These are phyloP conservation scores for Hanseniaspora meyeri DNA, from an alignment of 805 yeast species.

Conservation along the genomic window DNA sequence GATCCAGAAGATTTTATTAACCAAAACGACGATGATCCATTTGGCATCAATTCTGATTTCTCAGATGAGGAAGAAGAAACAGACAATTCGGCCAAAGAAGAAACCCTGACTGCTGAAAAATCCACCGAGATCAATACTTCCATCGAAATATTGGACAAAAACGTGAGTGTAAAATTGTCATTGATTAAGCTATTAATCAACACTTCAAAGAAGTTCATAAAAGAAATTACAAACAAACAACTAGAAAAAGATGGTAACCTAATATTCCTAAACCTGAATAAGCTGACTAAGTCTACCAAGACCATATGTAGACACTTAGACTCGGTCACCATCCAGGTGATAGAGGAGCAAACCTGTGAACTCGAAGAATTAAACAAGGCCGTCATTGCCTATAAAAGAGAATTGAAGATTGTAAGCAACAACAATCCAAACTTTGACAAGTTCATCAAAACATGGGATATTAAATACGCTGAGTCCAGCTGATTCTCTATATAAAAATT, in stretches of 20 bases:
- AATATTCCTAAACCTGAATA: slow-evolving; percentile 1
- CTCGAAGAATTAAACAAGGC: neutral
- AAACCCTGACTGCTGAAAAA: slow-evolving; percentile 24
- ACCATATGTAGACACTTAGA: slow-evolving; percentile 1
- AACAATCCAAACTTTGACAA: slow-evolving; percentile 15
- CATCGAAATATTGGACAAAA: slow-evolving; percentile 32
- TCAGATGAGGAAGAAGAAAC: slow-evolving; percentile 17
- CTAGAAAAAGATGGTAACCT: slow-evolving; percentile 7
- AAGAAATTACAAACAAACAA: neutral
- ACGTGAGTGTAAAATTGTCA: slow-evolving; percentile 36
- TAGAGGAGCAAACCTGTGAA: slow-evolving; percentile 9
- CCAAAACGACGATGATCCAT: slow-evolving; percentile 34
- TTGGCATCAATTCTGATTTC: slow-evolving; percentile 33
- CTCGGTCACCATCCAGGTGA: neutral
- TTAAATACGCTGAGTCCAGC: slow-evolving; percentile 20
- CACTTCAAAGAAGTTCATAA: slow-evolving; percentile 6
- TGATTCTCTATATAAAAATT: neutral
- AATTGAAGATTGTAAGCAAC: slow-evolving; percentile 1
- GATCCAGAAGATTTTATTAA: slow-evolving; percentile 55
- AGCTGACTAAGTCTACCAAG: neutral
- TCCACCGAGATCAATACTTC: slow-evolving; percentile 24
- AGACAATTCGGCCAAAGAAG: slow-evolving; percentile 21
- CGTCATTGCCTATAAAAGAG: neutral
- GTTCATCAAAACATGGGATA: slow-evolving; percentile 28
- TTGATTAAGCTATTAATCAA: slow-evolving; percentile 42